phyloP scores from a whole-genome alignment of 2,329 filamentous ascomycete species.

The Fusarium tupiense region DNA sequence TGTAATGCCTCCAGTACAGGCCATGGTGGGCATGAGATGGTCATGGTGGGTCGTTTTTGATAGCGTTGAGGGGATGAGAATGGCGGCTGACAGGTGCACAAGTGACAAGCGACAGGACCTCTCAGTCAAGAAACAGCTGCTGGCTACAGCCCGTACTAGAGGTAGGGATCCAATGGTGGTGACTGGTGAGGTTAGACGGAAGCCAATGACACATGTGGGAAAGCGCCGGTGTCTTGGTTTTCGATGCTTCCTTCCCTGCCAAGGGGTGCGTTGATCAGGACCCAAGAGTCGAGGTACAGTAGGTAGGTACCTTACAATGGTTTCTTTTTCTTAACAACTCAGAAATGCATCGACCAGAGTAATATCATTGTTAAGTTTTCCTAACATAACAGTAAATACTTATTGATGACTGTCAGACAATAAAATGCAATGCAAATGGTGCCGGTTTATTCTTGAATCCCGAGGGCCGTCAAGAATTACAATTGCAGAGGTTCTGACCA shows the following conservation, averaged over 20 bases:
- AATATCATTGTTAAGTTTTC: background rate
- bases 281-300: background rate
- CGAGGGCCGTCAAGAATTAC: conserved; percentile 1
- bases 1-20: conserved; percentile 26
- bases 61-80: conserved; percentile 21
- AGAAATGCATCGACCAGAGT: background rate
- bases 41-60: conserved; percentile 24
- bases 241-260: conserved; percentile 15
- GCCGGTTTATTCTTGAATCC: background rate
- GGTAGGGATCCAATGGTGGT: conserved; percentile 8
- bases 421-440: background rate
- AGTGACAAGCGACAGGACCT: conserved; percentile 1
- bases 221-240: conserved; percentile 30
- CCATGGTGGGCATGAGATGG: conserved; percentile 17
- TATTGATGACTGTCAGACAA: background rate
- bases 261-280: background rate
- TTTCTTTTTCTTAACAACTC: background rate
- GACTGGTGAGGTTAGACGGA: conserved; percentile 18
- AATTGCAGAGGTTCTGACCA: conserved; percentile 5
- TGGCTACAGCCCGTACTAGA: background rate
- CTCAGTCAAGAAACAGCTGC: conserved; percentile 8
- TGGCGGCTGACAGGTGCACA: conserved; percentile 14
- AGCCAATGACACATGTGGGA: conserved; percentile 26
- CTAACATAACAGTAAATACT: background rate
- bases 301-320: background rate